Evolutionary conservation across 1,139 yeast species (phyloP).

Genomic region (Arxiozyma bovina): DNA sequence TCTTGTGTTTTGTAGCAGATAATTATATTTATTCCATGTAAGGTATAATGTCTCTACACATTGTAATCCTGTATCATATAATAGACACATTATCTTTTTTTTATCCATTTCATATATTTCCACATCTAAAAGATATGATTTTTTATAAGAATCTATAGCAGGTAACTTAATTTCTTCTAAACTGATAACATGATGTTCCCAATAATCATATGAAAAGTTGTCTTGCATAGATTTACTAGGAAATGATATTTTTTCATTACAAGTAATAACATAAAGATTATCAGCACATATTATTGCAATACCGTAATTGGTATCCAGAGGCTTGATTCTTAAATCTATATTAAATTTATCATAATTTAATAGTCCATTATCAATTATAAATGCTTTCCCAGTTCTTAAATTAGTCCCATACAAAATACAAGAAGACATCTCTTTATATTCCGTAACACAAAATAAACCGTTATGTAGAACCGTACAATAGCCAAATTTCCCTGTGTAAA

Average conservation of each 20-base stretch:
- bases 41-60: constrained; percentile 15
- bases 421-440: neutral
- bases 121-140: neutral
- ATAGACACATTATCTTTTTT: constrained; percentile 11
- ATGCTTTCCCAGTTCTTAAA: neutral
- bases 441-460: neutral
- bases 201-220: neutral
- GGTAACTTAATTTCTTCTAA: neutral
- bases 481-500: neutral
- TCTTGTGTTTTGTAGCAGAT: constrained; percentile 21
- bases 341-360: neutral
- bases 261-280: neutral
- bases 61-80: constrained; percentile 19
- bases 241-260: no score
- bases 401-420: neutral
- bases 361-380: neutral
- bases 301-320: neutral
- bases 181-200: neutral
- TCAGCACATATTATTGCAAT: neutral
- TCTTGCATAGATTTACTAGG: neutral
- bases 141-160: neutral
- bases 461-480: neutral
- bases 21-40: constrained; percentile 19
- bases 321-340: neutral
- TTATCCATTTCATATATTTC: constrained; percentile 2